Evolutionary conservation across 768 basidiomycete genomes (phyloP).

Genomic region (Hemileccinum rubropunctum): DNA sequence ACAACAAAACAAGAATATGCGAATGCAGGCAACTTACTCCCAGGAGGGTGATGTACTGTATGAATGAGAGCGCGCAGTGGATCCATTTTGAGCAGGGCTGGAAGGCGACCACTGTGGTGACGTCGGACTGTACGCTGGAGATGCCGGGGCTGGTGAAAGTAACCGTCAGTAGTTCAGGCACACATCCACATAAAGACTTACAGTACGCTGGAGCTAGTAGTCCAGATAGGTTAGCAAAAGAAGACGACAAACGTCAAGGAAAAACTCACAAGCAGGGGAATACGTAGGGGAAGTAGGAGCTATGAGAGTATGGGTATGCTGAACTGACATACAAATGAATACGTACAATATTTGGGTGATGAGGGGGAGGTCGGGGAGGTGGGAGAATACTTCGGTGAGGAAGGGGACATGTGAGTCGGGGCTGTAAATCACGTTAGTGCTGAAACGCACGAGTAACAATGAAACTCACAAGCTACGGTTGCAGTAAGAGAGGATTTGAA

Average conservation of each 20-base stretch:
- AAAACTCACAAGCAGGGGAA: constrained; percentile 77
- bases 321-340: background rate
- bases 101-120: constrained; percentile 84
- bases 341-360: constrained; percentile 89
- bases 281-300: constrained; percentile 87
- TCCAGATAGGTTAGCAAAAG: constrained; percentile 4
- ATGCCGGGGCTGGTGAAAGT: constrained; percentile 61
- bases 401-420: constrained; percentile 80
- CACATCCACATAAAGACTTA: constrained; percentile 36
- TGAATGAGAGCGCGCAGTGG: constrained; percentile 37
- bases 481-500: constrained; percentile 1
- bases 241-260: background rate
- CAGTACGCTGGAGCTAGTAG: constrained; percentile 74
- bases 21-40: constrained; percentile 34
- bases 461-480: constrained; percentile 58
- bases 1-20: constrained; percentile 9
- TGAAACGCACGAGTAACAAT: background rate
- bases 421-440: constrained; percentile 39
- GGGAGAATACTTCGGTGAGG: constrained; percentile 91
- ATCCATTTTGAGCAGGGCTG: constrained; percentile 63
- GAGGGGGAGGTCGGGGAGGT: constrained; percentile 91
- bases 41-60: constrained; percentile 53
- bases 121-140: constrained; percentile 83
- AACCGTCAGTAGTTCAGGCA: constrained; percentile 12
- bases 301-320: constrained; percentile 29